Evolutionary conservation across 108 stramenopile species (phyloP).

Genomic region (Nitzschia sp.): DNA sequence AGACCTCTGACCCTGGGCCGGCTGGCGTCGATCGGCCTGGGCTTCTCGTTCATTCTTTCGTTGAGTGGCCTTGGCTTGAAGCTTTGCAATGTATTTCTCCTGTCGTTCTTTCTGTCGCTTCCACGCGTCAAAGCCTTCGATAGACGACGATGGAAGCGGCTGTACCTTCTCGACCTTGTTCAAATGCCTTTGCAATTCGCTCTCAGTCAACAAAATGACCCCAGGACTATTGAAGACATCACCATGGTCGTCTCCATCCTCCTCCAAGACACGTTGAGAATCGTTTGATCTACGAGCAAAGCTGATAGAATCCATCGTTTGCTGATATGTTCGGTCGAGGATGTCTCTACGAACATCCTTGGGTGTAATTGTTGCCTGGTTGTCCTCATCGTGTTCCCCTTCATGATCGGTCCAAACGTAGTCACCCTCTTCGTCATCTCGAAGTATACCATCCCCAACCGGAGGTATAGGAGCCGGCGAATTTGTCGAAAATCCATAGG

Average conservation of each 20-base stretch:
- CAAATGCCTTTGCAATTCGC: constrained; percentile 18
- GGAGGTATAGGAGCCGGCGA: background rate
- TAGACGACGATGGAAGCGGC: background rate
- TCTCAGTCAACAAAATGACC: constrained; percentile 22
- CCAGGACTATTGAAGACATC: background rate
- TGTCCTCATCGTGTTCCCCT: background rate
- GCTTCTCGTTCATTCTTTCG: background rate
- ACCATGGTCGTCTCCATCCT: background rate
- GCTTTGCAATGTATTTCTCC: constrained; percentile 13
- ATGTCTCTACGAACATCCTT: background rate
- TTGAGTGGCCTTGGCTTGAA: background rate
- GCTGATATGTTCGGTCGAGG: background rate
- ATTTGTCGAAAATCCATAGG: constrained; percentile 10
- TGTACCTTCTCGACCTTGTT: background rate
- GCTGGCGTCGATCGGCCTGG: background rate
- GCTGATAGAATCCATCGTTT: constrained; percentile 1
- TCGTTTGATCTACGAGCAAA: background rate
- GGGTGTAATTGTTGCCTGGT: background rate
- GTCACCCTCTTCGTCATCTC: background rate
- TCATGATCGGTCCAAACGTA: constrained; percentile 9
- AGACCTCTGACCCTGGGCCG: background rate
- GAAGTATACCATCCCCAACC: background rate
- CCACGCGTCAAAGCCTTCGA: constrained; percentile 25
- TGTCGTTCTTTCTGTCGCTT: constrained; percentile 15
- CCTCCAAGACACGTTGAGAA: background rate